Evolutionary conservation across 2,329 filamentous ascomycete species (phyloP).

Genomic region (Amylocarpus encephaloides): DNA sequence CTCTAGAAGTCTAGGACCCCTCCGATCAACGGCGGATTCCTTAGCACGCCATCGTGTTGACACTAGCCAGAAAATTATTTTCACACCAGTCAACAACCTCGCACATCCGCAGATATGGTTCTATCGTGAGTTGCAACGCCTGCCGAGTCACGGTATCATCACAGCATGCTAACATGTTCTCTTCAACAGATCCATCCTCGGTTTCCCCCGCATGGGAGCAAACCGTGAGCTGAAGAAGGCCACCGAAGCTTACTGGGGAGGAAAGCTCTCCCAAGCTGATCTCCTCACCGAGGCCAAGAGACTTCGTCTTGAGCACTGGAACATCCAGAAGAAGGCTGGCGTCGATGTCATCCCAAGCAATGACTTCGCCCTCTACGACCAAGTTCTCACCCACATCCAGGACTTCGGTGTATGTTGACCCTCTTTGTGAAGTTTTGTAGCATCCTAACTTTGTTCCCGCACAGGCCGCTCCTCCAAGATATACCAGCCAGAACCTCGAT

Average conservation of each 20-base stretch:
- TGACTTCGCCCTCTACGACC: conserved; percentile 98
- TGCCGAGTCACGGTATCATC: neutral
- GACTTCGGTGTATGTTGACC: conserved; percentile 74
- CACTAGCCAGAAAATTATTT: conserved; percentile 13
- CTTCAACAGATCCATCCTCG: conserved; percentile 61
- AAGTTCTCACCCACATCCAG: conserved; percentile 96
- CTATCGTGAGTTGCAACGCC: conserved; percentile 44
- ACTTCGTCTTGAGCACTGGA: conserved; percentile 95
- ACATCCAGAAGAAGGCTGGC: conserved; percentile 98
- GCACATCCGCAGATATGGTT: conserved; percentile 44
- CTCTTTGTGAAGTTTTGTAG: neutral
- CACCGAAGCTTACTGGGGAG: conserved; percentile 95
- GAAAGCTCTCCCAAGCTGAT: conserved; percentile 86
- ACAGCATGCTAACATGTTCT: conserved; percentile 11
- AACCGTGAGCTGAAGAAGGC: conserved; percentile 99
- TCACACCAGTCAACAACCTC: conserved; percentile 6
- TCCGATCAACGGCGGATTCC: conserved; percentile 14
- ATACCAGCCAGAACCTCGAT: conserved; percentile 83
- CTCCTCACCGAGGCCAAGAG: conserved; percentile 94
- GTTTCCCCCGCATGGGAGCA: conserved; percentile 98
- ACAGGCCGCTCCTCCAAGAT: conserved; percentile 85
- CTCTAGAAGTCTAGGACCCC: conserved; percentile 2
- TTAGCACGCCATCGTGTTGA: conserved; percentile 19
- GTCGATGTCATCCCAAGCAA: conserved; percentile 98
- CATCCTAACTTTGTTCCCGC: conserved; percentile 11